Percentiles rank a stretch among this genome's conserved stretches.
These are phyloP conservation scores for Bruguiera gymnorhiza DNA, from an alignment of 345 rosid species.

Conservation along the genomic window DNA sequence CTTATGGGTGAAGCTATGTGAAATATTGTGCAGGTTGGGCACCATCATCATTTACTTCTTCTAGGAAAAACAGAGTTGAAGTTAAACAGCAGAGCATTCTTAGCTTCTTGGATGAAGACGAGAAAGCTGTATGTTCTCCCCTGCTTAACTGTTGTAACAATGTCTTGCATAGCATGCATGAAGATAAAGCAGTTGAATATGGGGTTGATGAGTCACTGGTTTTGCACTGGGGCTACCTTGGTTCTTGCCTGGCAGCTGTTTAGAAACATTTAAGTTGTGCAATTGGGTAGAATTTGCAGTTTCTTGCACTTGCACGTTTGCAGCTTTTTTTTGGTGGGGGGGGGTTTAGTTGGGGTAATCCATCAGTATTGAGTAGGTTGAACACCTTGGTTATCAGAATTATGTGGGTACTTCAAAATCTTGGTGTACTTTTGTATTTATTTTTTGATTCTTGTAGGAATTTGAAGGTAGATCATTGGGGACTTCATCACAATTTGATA, in stretches of 20 bases:
- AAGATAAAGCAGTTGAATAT: too few relatives aligned
- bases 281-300: too few relatives aligned
- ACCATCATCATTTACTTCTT: slow-evolving; percentile 85
- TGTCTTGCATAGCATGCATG: too few relatives aligned
- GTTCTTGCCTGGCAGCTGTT: too few relatives aligned
- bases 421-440: too few relatives aligned
- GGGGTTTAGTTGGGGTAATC: not conserved
- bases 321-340: too few relatives aligned
- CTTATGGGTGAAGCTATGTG: slow-evolving; percentile 5
- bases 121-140: slow-evolving; percentile 60
- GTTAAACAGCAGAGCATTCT: slow-evolving; percentile 76
- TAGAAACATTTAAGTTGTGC: too few relatives aligned
- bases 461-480: slow-evolving; percentile 66
- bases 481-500: slow-evolving; percentile 83
- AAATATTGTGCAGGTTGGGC: slow-evolving; percentile 72
- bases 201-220: too few relatives aligned
- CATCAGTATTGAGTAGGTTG: too few relatives aligned
- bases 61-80: slow-evolving; percentile 90
- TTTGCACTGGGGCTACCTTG: too few relatives aligned
- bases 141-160: not conserved
- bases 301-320: not conserved
- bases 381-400: not conserved
- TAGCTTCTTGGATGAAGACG: slow-evolving; percentile 88
- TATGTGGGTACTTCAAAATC: not conserved
- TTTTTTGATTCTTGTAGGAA: slow-evolving; percentile 46